Base-by-base conservation (phyloP, 768 basidiomycete species). In the Tricholoma matsutake region DNA sequence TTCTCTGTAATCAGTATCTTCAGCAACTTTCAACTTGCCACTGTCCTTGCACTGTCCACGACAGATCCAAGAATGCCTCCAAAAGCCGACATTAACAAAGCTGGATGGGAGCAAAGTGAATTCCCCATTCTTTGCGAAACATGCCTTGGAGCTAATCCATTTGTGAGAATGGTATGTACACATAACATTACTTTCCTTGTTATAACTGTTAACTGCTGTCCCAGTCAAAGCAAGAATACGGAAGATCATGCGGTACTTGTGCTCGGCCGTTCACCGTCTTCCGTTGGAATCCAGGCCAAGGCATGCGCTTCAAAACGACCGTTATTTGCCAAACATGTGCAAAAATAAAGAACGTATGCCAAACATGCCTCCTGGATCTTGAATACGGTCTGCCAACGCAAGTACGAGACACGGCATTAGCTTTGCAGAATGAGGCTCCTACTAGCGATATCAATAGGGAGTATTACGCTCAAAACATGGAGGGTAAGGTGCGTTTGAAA, bases 311-410 rank as follows among this genome's bases (percentile, higher is more conserved):
- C 86, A 98, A 98, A 81, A 91, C 94, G 61, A 99, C 97, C 10
- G 94, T 97, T 62, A 87, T 98, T 62, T 97, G 95, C 76, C 96
- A 96, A 74, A 96, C 96, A 3, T 98, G 96, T 68, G 92, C 96
- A 54, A 98, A 98, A 77, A 86, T 94, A 66, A 92, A 92, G 79
- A 95, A 95, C 69, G 89, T 97, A 57, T 99, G 97, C 79, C 97
- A 98, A 78, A 98, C 96, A 1, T 99, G 97, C 73, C 80, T 99
- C 29, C 80, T 99, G 45, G 97, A 99, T 75, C 84, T 99, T 60
- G 96, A 98, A 72, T 99, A 95, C 66, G 92, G 93, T 28, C 78
- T 99, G 20, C 97, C 97, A 5, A 96, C 95, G 0, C 97, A 99
- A 81, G 95, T 98, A 9, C 83, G 97, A 56, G 97, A 99, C 72